phyloP scores from a whole-genome alignment of 2,329 filamentous ascomycete genomes.

The Pyricularia grisea region DNA sequence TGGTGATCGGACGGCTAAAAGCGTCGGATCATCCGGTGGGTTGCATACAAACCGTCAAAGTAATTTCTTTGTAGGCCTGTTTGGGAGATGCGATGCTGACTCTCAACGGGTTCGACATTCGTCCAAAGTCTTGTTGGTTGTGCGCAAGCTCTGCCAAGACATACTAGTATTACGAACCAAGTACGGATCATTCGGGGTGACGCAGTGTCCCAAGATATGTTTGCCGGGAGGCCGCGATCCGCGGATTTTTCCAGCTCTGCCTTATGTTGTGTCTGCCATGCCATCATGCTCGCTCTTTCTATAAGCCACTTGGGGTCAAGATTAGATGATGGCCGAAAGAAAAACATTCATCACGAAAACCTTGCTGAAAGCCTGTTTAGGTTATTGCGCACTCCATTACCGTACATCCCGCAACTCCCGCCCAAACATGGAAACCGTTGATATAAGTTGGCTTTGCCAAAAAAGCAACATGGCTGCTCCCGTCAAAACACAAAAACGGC shows the following conservation, averaged over 20 bases:
- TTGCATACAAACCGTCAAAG: neutral
- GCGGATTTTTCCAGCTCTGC: neutral
- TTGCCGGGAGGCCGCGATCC: neutral
- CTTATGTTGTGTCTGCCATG: neutral
- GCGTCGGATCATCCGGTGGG: neutral
- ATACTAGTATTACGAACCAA: neutral
- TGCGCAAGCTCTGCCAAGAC: neutral
- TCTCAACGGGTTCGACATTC: neutral
- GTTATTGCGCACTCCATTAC: too few species aligned
- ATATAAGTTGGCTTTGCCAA: neutral
- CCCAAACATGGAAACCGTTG: neutral
- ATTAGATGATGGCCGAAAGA: neutral
- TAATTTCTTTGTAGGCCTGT: neutral
- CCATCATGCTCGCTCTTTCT: neutral
- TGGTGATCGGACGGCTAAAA: neutral
- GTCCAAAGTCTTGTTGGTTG: neutral
- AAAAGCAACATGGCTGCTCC: neutral
- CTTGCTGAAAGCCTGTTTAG: neutral
- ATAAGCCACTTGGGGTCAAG: neutral
- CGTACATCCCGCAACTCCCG: neutral
- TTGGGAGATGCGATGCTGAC: neutral
- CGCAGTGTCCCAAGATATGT: neutral
- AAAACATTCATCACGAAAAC: neutral
- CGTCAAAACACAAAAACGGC: neutral
- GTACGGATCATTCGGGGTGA: neutral